Base-by-base conservation (phyloP, 2,329 filamentous ascomycete species). In the Cercospora janseana region DNA sequence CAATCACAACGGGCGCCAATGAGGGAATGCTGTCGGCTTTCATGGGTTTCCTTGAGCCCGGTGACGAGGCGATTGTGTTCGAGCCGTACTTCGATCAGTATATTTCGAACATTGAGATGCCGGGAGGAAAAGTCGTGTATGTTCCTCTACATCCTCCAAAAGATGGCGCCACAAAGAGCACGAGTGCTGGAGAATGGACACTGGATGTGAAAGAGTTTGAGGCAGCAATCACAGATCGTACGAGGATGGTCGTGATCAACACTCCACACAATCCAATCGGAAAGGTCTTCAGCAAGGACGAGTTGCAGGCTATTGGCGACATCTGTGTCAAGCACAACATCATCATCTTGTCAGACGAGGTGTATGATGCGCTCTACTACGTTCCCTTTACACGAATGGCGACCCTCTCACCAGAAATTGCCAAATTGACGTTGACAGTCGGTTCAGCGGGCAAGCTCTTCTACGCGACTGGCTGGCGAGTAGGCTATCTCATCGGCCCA, bases 21-120 rank as follows among this genome's bases (percentile, higher is more conserved):
- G 88, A 94, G 72, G 86, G 88, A 63, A 97, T 97, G 89, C 77
- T 98, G 58, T 92, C 88, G 66, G 93, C 91, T 0, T 97, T 98
- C 66, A 97, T 98, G 93, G 93, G 81, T 2, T 98, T 98, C 63
- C 83, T 98, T 51, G 93, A 98, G 71, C 80, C 82, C 1, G 93
- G 89, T 9, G 93, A 98, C 66, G 93, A 98, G 70, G 93, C 96
- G 59, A 96, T 98, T 60, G 81, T 98, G 49, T 96, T 98, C 68
- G 93, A 98, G 74, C 93, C 93, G 8, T 98, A 96, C 74, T 98
- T 97, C 68, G 93, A 98, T 72, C 93, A 98, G 83, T 95, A 97
- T 69, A 95, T 98, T 60, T 90, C 86, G 76, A 98, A 98, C 72
- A 97, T 98, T 58, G 88, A 96, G 71, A 97, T 98, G 91, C 85